A percentile compares a stretch with the other conserved stretches of the same genome.
phyloP scores from a whole-genome alignment of 768 basidiomycete species.

The Amanita fuliginea region DNA sequence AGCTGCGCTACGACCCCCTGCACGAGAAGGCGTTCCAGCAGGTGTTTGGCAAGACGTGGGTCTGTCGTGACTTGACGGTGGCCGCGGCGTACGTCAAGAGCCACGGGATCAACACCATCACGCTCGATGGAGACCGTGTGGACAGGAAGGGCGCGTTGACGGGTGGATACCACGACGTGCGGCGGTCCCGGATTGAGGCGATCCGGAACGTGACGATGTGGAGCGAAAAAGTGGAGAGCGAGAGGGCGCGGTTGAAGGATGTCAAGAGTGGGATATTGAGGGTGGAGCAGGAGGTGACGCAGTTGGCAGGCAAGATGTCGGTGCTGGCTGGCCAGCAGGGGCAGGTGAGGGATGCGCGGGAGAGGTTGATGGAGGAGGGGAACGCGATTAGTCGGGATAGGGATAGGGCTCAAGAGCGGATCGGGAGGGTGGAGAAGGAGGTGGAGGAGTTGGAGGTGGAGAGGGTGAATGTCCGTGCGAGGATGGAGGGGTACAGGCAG shows the following conservation, averaged over 20 bases:
- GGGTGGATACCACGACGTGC: slow-evolving; percentile 91
- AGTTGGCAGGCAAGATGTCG: slow-evolving; percentile 60
- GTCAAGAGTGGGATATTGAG: slow-evolving; percentile 59
- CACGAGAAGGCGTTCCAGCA: slow-evolving; percentile 87
- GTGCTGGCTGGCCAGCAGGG: slow-evolving; percentile 59
- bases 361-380: slow-evolving; percentile 55
- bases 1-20: slow-evolving; percentile 61
- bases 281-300: slow-evolving; percentile 83
- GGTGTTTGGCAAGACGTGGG: slow-evolving; percentile 95
- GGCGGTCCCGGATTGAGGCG: slow-evolving; percentile 81
- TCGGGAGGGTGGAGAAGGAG: slow-evolving; percentile 54
- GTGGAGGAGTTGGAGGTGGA: slow-evolving; percentile 68
- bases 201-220: slow-evolving; percentile 70
- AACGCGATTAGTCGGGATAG: slow-evolving; percentile 51
- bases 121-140: slow-evolving; percentile 94
- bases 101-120: slow-evolving; percentile 94
- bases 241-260: slow-evolving; percentile 54
- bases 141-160: slow-evolving; percentile 94
- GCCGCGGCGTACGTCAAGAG: slow-evolving; percentile 92
- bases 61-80: slow-evolving; percentile 85
- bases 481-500: slow-evolving; percentile 48
- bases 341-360: slow-evolving; percentile 57
- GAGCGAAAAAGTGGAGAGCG: slow-evolving; percentile 59
- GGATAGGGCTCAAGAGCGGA: slow-evolving; percentile 53
- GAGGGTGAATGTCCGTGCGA: slow-evolving; percentile 46